Evolutionary conservation across 2,329 filamentous ascomycete genomes (phyloP), one percentile per base, ranked within the genome.

Genomic region (Colletotrichum siamense): DNA sequence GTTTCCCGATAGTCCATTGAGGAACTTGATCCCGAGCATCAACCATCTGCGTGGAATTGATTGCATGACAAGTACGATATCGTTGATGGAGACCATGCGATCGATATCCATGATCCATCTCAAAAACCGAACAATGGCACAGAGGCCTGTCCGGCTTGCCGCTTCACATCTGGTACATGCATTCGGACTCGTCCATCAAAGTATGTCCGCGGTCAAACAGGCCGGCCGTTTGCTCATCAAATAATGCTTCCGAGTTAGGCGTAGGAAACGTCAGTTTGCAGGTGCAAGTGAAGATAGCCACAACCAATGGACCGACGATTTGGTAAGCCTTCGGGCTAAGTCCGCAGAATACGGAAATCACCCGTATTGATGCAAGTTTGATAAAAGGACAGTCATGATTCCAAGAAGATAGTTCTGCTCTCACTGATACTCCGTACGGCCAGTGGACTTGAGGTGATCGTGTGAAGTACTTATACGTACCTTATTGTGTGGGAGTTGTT

Each of bases 331-430:
- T 24, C 12, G 44, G n/a, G 12, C 15, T 7, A 24, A 52, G n/a
- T 22, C 44, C n/a, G 44, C 44, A 22, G 44, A 0, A 0, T 2
- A 49, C 1, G 18, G 18, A 18, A 1, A 12, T n/a, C 9, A 49
- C 39, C 18, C 18, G 39, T n/a, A 1, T 44, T n/a, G 18, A 5
- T 49, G 39, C 18, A 49, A n/a, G 18, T n/a, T 49, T 1, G 5
- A 49, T 22, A 49, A 49, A n/a, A 52, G n/a, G 12, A 52, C 44
- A 13, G 3, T 52, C 44, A 52, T 52, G 10, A 3, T 22, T 22
- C 10, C 44, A 52, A 8, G 6, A 24, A 24, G n/a, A 52, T n/a
- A 13, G 44, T 13, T 52, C 15, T 24, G 3, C 44, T 22, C 12
- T 9, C n/a, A 22, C 44, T 52, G 44, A 22, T 12, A 3, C 30